These are phyloP conservation scores for Achlya hypogyna DNA, from an alignment of 352 stramenopile species.

Conservation along the genomic window DNA sequence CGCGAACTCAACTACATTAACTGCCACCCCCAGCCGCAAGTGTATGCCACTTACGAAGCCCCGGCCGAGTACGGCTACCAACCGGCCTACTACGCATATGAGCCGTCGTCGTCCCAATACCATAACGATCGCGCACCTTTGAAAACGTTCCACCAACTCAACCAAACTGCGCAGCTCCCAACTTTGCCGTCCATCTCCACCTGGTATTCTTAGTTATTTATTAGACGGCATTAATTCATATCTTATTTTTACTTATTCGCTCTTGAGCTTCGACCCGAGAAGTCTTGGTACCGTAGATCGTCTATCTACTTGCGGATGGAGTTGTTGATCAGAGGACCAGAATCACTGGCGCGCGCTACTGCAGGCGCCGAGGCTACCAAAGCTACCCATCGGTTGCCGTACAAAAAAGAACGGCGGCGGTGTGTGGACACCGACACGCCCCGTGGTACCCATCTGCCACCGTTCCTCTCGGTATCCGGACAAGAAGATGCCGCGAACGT, in stretches of 20 bases:
- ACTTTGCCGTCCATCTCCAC: constrained; percentile 16
- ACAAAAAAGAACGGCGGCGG: not conserved
- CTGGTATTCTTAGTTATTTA: constrained; percentile 20
- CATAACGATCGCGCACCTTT: not conserved
- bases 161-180: not conserved
- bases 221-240: constrained; percentile 1
- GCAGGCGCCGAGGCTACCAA: too few relatives aligned
- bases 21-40: not conserved
- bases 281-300: not conserved
- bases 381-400: too few relatives aligned
- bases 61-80: not conserved
- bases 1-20: constrained; percentile 10
- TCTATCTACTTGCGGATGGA: too few relatives aligned
- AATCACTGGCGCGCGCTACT: too few relatives aligned
- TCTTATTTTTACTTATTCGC: constrained; percentile 14
- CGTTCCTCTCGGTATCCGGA: not conserved
- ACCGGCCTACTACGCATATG: not conserved
- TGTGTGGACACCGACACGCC: not conserved
- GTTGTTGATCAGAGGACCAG: too few relatives aligned
- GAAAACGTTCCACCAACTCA: not conserved
- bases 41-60: not conserved
- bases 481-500: not conserved
- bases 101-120: not conserved
- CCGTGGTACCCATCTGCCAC: not conserved
- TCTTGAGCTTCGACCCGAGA: not conserved